A percentile compares a stretch with the other conserved stretches of the same genome.
Evolutionary conservation across 805 yeast species (phyloP).

Genomic region (Hanseniaspora nectarophila): DNA sequence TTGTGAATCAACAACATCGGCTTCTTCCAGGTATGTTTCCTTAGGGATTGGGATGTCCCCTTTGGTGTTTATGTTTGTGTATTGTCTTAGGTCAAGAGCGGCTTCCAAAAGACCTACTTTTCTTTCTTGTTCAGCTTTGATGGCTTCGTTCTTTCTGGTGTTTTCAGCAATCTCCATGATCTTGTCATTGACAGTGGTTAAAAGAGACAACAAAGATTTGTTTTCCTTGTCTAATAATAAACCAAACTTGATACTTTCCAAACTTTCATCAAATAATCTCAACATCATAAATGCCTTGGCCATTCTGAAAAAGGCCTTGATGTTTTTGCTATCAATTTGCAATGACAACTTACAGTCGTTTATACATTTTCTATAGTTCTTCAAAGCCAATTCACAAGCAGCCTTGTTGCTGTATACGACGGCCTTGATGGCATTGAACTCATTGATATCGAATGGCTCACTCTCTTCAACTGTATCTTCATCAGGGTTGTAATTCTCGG

Average conservation of each 20-base stretch:
- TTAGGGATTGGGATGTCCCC: slow-evolving; percentile 42
- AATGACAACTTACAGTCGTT: slow-evolving; percentile 73
- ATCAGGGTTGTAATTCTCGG: slow-evolving; percentile 7
- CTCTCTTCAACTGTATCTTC: slow-evolving; percentile 37
- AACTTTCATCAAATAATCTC: slow-evolving; percentile 60
- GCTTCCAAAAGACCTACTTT: slow-evolving; percentile 36
- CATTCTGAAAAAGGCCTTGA: slow-evolving; percentile 77
- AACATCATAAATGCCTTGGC: slow-evolving; percentile 67
- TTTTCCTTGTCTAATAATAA: slow-evolving; percentile 48
- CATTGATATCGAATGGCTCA: slow-evolving; percentile 34
- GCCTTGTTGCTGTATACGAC: slow-evolving; percentile 65
- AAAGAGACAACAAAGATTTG: slow-evolving; percentile 39
- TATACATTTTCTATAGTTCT: slow-evolving; percentile 75
- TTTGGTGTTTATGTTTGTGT: slow-evolving; percentile 38
- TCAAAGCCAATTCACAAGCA: slow-evolving; percentile 76
- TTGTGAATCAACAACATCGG: slow-evolving; percentile 60
- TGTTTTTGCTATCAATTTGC: slow-evolving; percentile 49
- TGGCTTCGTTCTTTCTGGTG: slow-evolving; percentile 29
- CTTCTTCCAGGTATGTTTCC: slow-evolving; percentile 51
- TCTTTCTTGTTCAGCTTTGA: slow-evolving; percentile 17
- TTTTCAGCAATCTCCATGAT: slow-evolving; percentile 27
- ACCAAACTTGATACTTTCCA: slow-evolving; percentile 54
- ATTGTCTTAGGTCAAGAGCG: slow-evolving; percentile 53
- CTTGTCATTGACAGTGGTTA: slow-evolving; percentile 33
- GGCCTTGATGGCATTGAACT: slow-evolving; percentile 8